A percentile compares a stretch with the other conserved stretches of the same genome.
These are phyloP conservation scores for Ophiostoma perfectum DNA, from an alignment of 2,329 filamentous ascomycete genomes.

Conservation along the genomic window DNA sequence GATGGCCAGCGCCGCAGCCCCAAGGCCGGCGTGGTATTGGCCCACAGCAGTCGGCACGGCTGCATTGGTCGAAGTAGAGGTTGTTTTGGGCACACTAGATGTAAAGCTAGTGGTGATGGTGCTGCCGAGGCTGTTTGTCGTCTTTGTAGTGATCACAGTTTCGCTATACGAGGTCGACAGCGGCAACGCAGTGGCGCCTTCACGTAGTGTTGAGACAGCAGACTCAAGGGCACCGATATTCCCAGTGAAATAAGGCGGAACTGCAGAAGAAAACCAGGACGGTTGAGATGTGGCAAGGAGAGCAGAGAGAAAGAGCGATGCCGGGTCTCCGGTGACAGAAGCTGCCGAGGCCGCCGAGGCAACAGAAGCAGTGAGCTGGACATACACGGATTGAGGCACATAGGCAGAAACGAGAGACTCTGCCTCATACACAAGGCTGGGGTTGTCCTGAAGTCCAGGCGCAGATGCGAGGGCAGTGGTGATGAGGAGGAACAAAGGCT, in stretches of 20 bases:
- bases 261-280: slow-evolving; percentile 24
- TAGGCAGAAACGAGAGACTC: slow-evolving; percentile 31
- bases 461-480: not conserved
- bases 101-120: slow-evolving; percentile 28
- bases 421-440: slow-evolving; percentile 29
- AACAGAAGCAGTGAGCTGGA: slow-evolving; percentile 28
- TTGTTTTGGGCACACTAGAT: slow-evolving; percentile 24
- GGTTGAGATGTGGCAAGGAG: slow-evolving; percentile 29
- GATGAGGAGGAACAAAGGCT: not conserved
- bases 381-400: slow-evolving; percentile 30
- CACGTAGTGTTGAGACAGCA: slow-evolving; percentile 29
- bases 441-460: not conserved
- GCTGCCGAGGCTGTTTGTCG: slow-evolving; percentile 29
- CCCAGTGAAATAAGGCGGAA: slow-evolving; percentile 20
- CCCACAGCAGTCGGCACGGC: slow-evolving; percentile 18
- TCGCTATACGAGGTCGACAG: slow-evolving; percentile 21
- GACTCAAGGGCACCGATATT: slow-evolving; percentile 23
- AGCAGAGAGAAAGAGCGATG: slow-evolving; percentile 29
- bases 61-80: slow-evolving; percentile 21
- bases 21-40: slow-evolving; percentile 12
- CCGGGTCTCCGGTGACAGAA: slow-evolving; percentile 30
- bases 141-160: slow-evolving; percentile 27
- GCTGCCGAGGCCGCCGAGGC: slow-evolving; percentile 27
- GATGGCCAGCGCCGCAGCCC: slow-evolving; percentile 20
- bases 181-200: slow-evolving; percentile 1